These are phyloP conservation scores for Phialemonium atrogriseum DNA, from an alignment of 2,329 filamentous ascomycete species.

Conservation along the genomic window DNA sequence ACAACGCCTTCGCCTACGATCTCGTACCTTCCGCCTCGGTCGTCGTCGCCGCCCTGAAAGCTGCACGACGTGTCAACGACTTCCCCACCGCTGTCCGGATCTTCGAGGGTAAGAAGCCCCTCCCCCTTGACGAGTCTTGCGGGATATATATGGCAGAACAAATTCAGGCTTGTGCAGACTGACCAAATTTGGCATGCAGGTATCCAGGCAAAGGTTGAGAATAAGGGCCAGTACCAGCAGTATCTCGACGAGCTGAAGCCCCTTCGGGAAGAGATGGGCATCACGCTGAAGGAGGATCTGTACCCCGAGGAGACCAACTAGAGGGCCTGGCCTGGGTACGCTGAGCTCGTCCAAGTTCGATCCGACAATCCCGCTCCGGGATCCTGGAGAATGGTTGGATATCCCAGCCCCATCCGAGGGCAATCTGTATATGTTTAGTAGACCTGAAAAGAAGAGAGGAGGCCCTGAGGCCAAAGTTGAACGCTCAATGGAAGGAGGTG, in stretches of 20 bases:
- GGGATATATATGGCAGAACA: neutral
- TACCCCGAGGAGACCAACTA: conserved; percentile 55
- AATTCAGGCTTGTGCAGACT: conserved; percentile 1
- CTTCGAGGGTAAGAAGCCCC: conserved; percentile 73
- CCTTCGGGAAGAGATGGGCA: conserved; percentile 86
- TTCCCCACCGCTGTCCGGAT: conserved; percentile 96
- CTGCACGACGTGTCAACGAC: conserved; percentile 94
- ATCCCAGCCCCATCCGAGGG: conserved; percentile 1
- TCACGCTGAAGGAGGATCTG: conserved; percentile 85
- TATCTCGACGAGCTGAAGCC: conserved; percentile 91
- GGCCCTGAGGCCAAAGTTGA: neutral
- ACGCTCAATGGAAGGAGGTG: neutral
- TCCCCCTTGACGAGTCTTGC: neutral
- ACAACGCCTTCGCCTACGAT: conserved; percentile 99
- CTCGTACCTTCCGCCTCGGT: conserved; percentile 92
- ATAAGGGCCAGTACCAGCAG: conserved; percentile 93
- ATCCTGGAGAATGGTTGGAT: conserved; percentile 1
- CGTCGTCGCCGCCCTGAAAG: conserved; percentile 82
- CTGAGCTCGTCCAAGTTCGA: no score
- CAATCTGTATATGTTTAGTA: conserved; percentile 7
- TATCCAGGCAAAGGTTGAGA: conserved; percentile 99
- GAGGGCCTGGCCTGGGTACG: no score
- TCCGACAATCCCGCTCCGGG: neutral
- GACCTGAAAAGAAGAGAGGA: conserved; percentile 4
- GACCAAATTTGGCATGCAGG: conserved; percentile 39